Conservation (phyloP, 768 basidiomycete species). For the Cystofilobasidium ferigula region DNA sequence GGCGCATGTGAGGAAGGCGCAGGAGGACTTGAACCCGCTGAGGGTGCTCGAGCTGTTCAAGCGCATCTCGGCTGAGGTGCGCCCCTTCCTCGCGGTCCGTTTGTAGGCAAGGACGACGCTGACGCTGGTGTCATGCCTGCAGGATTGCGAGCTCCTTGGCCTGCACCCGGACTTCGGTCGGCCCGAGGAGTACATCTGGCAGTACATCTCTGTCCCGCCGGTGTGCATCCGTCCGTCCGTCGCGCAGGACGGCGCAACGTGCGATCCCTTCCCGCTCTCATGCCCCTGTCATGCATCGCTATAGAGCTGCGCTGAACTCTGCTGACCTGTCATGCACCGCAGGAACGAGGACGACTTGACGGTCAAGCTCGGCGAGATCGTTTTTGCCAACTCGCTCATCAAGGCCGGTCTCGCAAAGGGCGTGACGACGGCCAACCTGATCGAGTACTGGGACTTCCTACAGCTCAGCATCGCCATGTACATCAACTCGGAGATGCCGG, state of each 20-base stretch:
- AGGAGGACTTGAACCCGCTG: conserved; percentile 87
- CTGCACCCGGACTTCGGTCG: conserved; percentile 75
- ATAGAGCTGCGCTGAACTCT: too few relatives aligned
- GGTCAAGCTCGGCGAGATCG: conserved; percentile 92
- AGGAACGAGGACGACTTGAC: conserved; percentile 98
- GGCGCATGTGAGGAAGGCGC: conserved; percentile 66
- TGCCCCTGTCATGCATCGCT: too few relatives aligned
- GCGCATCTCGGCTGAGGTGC: conserved; percentile 79
- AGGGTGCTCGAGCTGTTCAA: conserved; percentile 87
- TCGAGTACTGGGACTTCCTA: conserved; percentile 98
- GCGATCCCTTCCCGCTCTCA: conserved; percentile 11
- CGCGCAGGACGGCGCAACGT: conserved; percentile 80
- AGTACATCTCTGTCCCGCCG: conserved; percentile 94
- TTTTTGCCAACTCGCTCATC: conserved; percentile 84
- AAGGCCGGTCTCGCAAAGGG: conserved; percentile 82
- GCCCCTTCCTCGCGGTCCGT: conserved; percentile 16
- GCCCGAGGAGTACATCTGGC: conserved; percentile 97
- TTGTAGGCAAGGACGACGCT: background rate
- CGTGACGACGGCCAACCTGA: conserved; percentile 73
- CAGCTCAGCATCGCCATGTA: conserved; percentile 93
- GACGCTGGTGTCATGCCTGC: background rate
- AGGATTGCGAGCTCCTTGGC: conserved; percentile 94
- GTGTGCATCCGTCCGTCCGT: conserved; percentile 96
- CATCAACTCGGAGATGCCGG: conserved; percentile 93
- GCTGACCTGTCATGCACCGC: background rate